Conservation (phyloP, 177 flowering plant species). For the Vitis hybrid region DNA sequence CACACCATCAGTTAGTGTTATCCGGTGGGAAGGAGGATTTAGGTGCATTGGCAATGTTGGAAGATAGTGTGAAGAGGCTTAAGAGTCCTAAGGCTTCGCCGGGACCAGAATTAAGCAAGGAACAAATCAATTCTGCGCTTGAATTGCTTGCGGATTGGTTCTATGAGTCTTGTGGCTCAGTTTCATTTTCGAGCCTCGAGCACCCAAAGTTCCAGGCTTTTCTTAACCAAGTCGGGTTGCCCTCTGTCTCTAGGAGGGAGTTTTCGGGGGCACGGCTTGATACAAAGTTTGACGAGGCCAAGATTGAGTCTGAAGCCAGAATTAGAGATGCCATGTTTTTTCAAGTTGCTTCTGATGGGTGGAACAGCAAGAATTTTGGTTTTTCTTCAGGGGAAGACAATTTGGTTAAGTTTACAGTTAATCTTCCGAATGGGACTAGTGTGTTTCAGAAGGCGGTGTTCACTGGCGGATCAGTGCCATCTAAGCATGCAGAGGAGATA, state of each 20-base stretch:
- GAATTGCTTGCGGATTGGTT: constrained; percentile 49
- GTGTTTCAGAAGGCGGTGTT: constrained; percentile 37
- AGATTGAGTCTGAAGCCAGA: constrained; percentile 33
- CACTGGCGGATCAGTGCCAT: constrained; percentile 22
- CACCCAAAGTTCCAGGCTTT: constrained; percentile 49
- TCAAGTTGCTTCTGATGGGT: constrained; percentile 46
- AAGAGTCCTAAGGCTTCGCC: constrained; percentile 31
- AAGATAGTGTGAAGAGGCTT: constrained; percentile 34
- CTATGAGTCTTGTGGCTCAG: constrained; percentile 45
- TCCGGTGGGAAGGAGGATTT: constrained; percentile 37
- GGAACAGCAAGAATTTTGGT: constrained; percentile 26
- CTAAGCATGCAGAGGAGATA: constrained; percentile 66
- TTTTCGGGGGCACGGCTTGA: constrained; percentile 36
- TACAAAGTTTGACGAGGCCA: constrained; percentile 33
- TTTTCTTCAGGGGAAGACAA: constrained; percentile 17
- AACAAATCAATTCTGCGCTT: constrained; percentile 34
- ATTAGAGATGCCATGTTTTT: constrained; percentile 49
- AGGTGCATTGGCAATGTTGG: constrained; percentile 29
- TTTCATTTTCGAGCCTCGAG: constrained; percentile 41
- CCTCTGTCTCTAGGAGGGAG: constrained; percentile 23
- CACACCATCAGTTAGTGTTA: constrained; percentile 26
- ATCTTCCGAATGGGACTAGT: constrained; percentile 49
- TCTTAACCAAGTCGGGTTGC: constrained; percentile 45
- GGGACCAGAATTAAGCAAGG: constrained; percentile 23
- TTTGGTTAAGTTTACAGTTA: constrained; percentile 35